Evolutionary conservation across 225 moss, liverwort and hornwort genomes (phyloP), one percentile per base, ranked within the genome.

Genomic region (Pseudisothecium myosuroides): DNA sequence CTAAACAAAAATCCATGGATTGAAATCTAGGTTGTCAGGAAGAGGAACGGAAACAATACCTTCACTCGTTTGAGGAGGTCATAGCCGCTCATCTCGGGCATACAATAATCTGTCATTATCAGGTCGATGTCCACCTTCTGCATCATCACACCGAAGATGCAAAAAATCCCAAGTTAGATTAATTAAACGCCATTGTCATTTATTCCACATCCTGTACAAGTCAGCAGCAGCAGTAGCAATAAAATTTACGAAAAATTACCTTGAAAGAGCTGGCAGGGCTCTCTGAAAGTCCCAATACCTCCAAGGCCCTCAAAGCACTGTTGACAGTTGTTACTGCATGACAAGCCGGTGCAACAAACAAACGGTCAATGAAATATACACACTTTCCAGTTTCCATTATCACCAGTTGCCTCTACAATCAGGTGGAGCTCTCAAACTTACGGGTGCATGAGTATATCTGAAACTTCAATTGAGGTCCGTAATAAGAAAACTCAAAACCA

Each of bases 61-160:
- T 98, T 98, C 50, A 96, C 92, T 90, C 89, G 91, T 90, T 92
- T 95, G 43, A 96, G 94, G 28, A 97, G 94, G 63, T 97, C 97
- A 52, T 93, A 97, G 82, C 97, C 97, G 12, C 94, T 97, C 96
- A 97, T 97, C 89, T 93, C 94, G 2, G 97, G 97, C 97, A 97
- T 97, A 88, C 96, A 97, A 75, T 96, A 97, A 72, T 97, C 96
- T 32, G 97, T 97, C 59, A 96, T 94, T 75, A 97, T 96, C 43
- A 97, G 92, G 86, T 96, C 95, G 84, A 96, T 91, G 41, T 95
- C 92, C 82, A 93, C 76, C 59, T 81, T 93, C 97, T 97, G 95
- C 84, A 90, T 14, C 39, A 83, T 84, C 74, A 80, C 31, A 86
- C 55, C 81, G 31, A n/a, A 59, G 80, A 19, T 22, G 54, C 9